Percentiles rank a stretch among this genome's conserved stretches.
These are phyloP conservation scores for Hyphopichia buzzinii DNA, from an alignment of 1,139 yeast species.

Conservation along the genomic window DNA sequence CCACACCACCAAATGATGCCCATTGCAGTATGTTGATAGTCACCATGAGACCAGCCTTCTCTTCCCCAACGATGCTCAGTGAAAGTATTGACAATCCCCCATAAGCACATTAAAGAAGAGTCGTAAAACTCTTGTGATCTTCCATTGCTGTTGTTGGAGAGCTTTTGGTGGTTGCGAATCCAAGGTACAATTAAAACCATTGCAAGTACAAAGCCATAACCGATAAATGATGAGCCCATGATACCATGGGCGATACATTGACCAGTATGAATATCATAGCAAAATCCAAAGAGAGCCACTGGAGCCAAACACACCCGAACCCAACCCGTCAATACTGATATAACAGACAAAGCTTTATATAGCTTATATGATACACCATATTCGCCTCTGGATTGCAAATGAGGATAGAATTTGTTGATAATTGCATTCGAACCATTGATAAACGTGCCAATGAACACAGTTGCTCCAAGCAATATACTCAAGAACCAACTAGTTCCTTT, in stretches of 20 bases:
- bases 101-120: slow-evolving; percentile 70
- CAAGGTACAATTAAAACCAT: slow-evolving; percentile 69
- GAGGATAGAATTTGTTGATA: slow-evolving; percentile 36
- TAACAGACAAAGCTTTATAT: slow-evolving; percentile 48
- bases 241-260: slow-evolving; percentile 97
- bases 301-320: slow-evolving; percentile 80
- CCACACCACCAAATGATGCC: slow-evolving; percentile 97
- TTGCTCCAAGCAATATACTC: slow-evolving; percentile 40
- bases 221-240: slow-evolving; percentile 87
- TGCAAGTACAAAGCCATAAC: slow-evolving; percentile 70
- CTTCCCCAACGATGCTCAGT: slow-evolving; percentile 95
- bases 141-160: slow-evolving; percentile 30
- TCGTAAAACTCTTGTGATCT: slow-evolving; percentile 85
- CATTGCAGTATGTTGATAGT: slow-evolving; percentile 92
- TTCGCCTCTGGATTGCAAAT: slow-evolving; percentile 20
- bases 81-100: slow-evolving; percentile 94
- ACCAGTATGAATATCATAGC: slow-evolving; percentile 71
- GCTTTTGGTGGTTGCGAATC: slow-evolving; percentile 44
- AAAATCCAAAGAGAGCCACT: slow-evolving; percentile 78
- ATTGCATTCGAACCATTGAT: slow-evolving; percentile 53
- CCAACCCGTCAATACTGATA: slow-evolving; percentile 54
- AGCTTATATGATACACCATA: slow-evolving; percentile 18
- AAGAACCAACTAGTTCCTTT: slow-evolving; percentile 66
- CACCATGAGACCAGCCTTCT: slow-evolving; percentile 87
- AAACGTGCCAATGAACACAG: slow-evolving; percentile 53